Evolutionary conservation across 2,329 filamentous ascomycete genomes (phyloP).

Genomic region (Lasiodiplodia sp.): DNA sequence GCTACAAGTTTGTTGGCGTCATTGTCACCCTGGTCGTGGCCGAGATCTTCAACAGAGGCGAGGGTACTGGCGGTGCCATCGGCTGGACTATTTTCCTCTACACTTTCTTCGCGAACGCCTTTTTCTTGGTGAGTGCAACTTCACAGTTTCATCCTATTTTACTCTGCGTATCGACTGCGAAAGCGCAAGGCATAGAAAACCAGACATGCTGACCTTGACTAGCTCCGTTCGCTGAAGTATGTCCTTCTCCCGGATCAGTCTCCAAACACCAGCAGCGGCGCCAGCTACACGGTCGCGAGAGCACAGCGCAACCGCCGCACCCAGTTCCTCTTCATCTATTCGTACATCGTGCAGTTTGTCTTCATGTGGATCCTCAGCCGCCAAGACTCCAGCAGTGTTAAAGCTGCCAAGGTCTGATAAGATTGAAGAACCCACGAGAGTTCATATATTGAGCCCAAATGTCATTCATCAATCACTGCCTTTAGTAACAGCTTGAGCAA

Average conservation of each 20-base stretch:
- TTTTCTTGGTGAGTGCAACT: constrained; percentile 77
- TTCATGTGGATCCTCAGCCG: constrained; percentile 78
- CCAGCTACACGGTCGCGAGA: constrained; percentile 76
- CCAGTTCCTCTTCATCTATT: constrained; percentile 92
- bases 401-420: constrained; percentile 8
- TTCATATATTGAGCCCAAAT: background rate
- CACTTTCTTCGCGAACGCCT: constrained; percentile 90
- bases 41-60: constrained; percentile 77
- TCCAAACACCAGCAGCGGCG: constrained; percentile 64
- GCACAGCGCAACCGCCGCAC: constrained; percentile 87
- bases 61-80: constrained; percentile 85
- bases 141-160: background rate
- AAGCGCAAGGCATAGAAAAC: background rate
- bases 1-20: constrained; percentile 98
- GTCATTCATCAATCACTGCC: background rate
- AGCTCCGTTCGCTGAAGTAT: constrained; percentile 95
- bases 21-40: constrained; percentile 85
- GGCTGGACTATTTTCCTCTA: constrained; percentile 91
- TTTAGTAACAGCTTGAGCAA: background rate
- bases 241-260: constrained; percentile 88
- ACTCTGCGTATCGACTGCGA: background rate
- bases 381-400: constrained; percentile 18
- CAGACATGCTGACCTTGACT: constrained; percentile 21
- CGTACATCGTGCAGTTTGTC: constrained; percentile 89
- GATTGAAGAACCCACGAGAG: background rate